These are phyloP conservation scores for Luffa aegyptiaca DNA, from an alignment of 306 rosid genomes.

Conservation along the genomic window DNA sequence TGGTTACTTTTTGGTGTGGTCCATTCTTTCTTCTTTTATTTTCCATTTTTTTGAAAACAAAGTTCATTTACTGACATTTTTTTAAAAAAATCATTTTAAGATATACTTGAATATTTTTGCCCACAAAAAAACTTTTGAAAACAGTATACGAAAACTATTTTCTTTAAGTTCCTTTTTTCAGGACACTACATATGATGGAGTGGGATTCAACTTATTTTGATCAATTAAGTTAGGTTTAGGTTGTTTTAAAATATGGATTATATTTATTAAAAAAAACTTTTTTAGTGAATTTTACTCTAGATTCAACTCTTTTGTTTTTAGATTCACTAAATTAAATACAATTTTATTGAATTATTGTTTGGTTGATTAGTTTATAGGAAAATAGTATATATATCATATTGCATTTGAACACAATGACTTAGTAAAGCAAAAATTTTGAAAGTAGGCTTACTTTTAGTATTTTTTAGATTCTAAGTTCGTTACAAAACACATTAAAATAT, in stretches of 20 bases:
- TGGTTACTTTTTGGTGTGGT: background rate
- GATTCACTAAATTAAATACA: background rate
- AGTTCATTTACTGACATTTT: background rate
- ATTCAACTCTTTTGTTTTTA: background rate
- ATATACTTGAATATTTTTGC: too few relatives aligned
- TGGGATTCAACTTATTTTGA: too few relatives aligned
- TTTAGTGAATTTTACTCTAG: background rate
- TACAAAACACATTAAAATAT: background rate
- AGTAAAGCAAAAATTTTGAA: background rate
- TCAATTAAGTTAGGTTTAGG: too few relatives aligned
- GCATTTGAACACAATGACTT: background rate
- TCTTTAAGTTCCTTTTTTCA: too few relatives aligned
- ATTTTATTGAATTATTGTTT: background rate
- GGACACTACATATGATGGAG: too few relatives aligned
- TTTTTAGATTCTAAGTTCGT: background rate
- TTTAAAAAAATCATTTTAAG: too few relatives aligned
- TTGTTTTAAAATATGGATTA: too few relatives aligned
- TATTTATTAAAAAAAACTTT: background rate
- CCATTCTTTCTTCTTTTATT: background rate
- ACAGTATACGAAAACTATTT: too few relatives aligned
- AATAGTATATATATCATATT: background rate
- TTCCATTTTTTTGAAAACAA: background rate
- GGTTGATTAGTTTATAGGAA: background rate
- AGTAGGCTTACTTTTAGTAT: background rate
- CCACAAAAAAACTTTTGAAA: too few relatives aligned